A percentile compares a stretch with the other conserved stretches of the same genome.
These are phyloP conservation scores for Blastocystis sp. DNA, from an alignment of 352 stramenopile species.

Conservation along the genomic window DNA sequence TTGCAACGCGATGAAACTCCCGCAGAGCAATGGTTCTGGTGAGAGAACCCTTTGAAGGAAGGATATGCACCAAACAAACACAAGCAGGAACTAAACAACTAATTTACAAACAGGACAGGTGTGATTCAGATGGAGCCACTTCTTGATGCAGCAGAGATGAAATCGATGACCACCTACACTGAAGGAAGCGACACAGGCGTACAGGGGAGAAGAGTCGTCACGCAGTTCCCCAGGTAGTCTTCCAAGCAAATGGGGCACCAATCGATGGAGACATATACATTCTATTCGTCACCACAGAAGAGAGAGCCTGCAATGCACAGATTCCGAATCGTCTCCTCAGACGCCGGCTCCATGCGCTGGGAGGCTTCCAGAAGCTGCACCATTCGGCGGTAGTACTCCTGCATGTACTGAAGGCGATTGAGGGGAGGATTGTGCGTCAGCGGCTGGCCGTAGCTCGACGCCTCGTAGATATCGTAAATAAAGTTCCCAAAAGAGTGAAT, in stretches of 20 bases:
- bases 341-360: background rate
- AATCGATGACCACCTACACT: constrained; percentile 29
- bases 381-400: constrained; percentile 50
- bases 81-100: constrained; percentile 26
- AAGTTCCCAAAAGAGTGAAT: constrained; percentile 10
- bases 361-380: constrained; percentile 17
- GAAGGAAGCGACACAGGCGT: background rate
- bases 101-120: constrained; percentile 53
- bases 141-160: constrained; percentile 33
- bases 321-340: background rate
- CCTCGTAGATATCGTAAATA: constrained; percentile 28
- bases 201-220: constrained; percentile 39
- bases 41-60: background rate
- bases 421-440: background rate
- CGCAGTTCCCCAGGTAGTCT: constrained; percentile 27
- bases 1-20: too few relatives aligned
- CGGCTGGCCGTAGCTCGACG: background rate
- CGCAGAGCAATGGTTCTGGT: background rate
- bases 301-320: constrained; percentile 18
- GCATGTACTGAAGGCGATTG: constrained; percentile 29
- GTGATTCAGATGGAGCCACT: constrained; percentile 50
- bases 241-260: constrained; percentile 47
- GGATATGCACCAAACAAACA: background rate
- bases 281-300: background rate
- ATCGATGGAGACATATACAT: background rate